Evolutionary conservation across 75 land plant species (phyloP), one percentile per base, ranked within the genome.

Genomic region (Picea sitchensis): DNA sequence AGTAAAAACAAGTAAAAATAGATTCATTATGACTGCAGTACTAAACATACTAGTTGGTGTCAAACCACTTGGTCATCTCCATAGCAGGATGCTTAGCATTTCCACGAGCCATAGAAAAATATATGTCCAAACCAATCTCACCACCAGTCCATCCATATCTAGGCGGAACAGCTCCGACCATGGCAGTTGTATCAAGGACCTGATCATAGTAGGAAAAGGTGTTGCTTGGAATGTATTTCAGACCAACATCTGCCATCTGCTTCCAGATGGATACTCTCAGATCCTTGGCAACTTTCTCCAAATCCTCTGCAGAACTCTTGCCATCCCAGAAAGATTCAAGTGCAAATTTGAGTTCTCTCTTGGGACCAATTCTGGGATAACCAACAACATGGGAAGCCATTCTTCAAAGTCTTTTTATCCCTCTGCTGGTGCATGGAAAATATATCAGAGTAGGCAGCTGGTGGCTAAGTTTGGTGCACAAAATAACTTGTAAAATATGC

Each of bases 21-120:
- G 6, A 20, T 31, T 31, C 38, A 73, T 13, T 17, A 26, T 13
- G 31, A 17, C 0, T 64, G 26, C 18, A 17, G 14, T 21, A 61
- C 30, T 20, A 38, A 4, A 77, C 88, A 83, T 83, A 87, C 88
- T 87, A 87, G 83, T 87, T 87, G 51, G 88, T 83, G 80, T 87
- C 88, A 65, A 86, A 86, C 88, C 88, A 86, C 80, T 86, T 86
- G 76, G 88, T 86, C 88, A 86, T 86, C 59, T 87, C 88, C 88
- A 87, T 87, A 68, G 88, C 88, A 57, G 88, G 85, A 26, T 77
- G 23, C 61, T 76, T 81, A 51, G 85, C 80, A 78, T 87, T 87
- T 36, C 88, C 88, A 62, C 88, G 82, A 51, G 88, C 88, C 88
- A 87, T 87, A 21, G 88, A 87, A 80, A 87, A 87, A 72, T 83